These are phyloP conservation scores for Ceratocystis huliohia DNA, from an alignment of 2,329 filamentous ascomycete species.

Conservation along the genomic window DNA sequence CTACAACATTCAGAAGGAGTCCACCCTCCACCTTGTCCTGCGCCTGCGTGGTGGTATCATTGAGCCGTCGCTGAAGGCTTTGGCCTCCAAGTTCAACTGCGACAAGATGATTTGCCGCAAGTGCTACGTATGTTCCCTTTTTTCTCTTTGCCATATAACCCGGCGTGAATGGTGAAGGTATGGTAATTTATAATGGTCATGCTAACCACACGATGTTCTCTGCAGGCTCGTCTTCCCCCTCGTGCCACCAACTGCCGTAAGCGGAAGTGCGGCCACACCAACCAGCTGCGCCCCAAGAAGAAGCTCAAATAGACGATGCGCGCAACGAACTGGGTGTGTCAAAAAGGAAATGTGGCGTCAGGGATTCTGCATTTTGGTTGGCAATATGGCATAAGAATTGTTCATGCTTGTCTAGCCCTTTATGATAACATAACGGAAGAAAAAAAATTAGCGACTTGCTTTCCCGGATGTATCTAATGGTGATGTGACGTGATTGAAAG, in stretches of 20 bases:
- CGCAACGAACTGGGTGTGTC: conserved; percentile 22
- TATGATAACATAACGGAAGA: conserved; percentile 25
- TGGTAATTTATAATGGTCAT: neutral
- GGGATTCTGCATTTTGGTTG: conserved; percentile 25
- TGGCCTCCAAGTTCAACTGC: conserved; percentile 99
- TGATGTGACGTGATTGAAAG: neutral
- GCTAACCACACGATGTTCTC: neutral
- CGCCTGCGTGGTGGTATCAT: conserved; percentile 99
- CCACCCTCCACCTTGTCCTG: conserved; percentile 94
- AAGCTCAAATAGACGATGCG: conserved; percentile 67
- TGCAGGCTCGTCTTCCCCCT: conserved; percentile 70
- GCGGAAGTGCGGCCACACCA: conserved; percentile 99
- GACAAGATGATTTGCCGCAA: conserved; percentile 99
- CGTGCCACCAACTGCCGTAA: conserved; percentile 99
- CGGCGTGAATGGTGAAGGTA: no score
- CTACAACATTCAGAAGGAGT: conserved; percentile 99
- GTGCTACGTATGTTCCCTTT: conserved; percentile 72
- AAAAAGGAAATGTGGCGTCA: conserved; percentile 34
- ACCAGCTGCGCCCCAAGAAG: conserved; percentile 99
- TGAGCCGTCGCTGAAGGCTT: conserved; percentile 95
- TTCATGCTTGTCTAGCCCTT: conserved; percentile 21
- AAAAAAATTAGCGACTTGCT: conserved; percentile 22
- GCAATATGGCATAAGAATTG: conserved; percentile 19
- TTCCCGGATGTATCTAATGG: conserved; percentile 5
- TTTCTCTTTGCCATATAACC: neutral